Base-by-base conservation (phyloP, 2,329 filamentous ascomycete genomes). In the Huntiella bhutanensis region DNA sequence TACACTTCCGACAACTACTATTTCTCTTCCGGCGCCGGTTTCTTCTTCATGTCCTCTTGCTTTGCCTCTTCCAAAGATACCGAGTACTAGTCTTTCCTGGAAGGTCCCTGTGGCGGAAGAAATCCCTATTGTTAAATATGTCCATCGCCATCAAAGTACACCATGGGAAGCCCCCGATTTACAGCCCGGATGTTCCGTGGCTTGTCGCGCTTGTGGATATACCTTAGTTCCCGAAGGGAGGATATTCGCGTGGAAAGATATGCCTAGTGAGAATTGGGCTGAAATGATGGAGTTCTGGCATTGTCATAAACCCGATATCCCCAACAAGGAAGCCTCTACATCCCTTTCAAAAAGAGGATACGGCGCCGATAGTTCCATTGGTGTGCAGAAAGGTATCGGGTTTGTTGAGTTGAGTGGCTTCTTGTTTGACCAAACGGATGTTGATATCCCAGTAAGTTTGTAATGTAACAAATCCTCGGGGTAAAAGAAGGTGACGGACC, bases 281-380 rank as follows among this genome's bases (percentile, higher is more conserved):
- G 91, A 98, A 64, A 93, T 98, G 87, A 98, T 98, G 91, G 92
- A 98, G 60, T 93, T 98, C 54, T 98, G 91, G 91, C 92, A 98
- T 61, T 98, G 91, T 57, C 91, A 98, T 61, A 96, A 96, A 61
- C 91, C 92, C 35, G 70, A 77, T 51, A 67, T 76, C 47, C 66
- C 75, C 51, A 33, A 41, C 12, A 12, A 38, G n/a, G 38, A 40
- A 5, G 22, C 11, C 6, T 19, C 11, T 22, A 12, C 16, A 6
- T 12, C 16, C 12, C 65, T 75, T 12, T 66, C 71, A 33, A 64
- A 68, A 8, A 81, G 84, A 55, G 87, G 83, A 1, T 95, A 94
- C 57, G 82, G 84, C n/a, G 83, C 86, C 28, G 78, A 77, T 39
- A 86, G 78, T 54, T 73, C 69, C 51, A 78, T 95, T 47, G 64